phyloP scores from a whole-genome alignment of 768 basidiomycete genomes.

The Tylopilus vinaceipallidus region DNA sequence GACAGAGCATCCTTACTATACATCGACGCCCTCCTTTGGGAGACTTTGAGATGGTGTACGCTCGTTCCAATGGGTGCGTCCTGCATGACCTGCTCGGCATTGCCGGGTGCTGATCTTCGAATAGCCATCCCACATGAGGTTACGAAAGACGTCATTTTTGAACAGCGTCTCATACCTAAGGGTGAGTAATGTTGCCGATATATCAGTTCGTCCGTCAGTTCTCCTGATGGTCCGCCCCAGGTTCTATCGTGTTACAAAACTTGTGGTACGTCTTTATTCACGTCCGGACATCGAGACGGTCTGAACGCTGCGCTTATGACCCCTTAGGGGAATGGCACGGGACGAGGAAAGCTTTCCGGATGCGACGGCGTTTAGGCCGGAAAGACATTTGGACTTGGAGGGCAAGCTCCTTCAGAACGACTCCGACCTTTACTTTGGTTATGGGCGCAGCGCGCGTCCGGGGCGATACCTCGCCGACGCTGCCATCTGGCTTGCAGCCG shows the following conservation, averaged over 20 bases:
- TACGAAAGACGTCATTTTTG: slow-evolving; percentile 40
- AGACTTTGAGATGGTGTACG: slow-evolving; percentile 23
- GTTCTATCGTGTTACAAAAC: slow-evolving; percentile 22
- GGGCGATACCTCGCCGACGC: slow-evolving; percentile 22
- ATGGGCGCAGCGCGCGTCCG: slow-evolving; percentile 27
- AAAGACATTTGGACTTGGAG: slow-evolving; percentile 27
- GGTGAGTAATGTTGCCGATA: slow-evolving; percentile 26
- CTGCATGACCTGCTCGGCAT: neutral
- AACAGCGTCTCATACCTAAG: slow-evolving; percentile 50
- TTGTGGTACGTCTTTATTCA: slow-evolving; percentile 11
- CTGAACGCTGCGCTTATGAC: neutral
- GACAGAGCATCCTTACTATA: slow-evolving; percentile 21
- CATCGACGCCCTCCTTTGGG: slow-evolving; percentile 23
- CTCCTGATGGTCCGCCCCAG: slow-evolving; percentile 7
- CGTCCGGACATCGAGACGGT: too few relatives aligned
- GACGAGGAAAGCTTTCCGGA: slow-evolving; percentile 26
- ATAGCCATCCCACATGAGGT: slow-evolving; percentile 29
- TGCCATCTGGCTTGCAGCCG: slow-evolving; percentile 20
- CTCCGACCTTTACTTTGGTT: slow-evolving; percentile 31
- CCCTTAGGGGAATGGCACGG: slow-evolving; percentile 21
- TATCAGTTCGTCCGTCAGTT: neutral
- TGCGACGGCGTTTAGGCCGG: slow-evolving; percentile 34
- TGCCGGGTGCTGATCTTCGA: neutral
- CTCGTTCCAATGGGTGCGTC: slow-evolving; percentile 21
- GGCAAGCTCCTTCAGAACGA: slow-evolving; percentile 22